Conservation (phyloP, 306 rosid species). For the Sophora flavescens region DNA sequence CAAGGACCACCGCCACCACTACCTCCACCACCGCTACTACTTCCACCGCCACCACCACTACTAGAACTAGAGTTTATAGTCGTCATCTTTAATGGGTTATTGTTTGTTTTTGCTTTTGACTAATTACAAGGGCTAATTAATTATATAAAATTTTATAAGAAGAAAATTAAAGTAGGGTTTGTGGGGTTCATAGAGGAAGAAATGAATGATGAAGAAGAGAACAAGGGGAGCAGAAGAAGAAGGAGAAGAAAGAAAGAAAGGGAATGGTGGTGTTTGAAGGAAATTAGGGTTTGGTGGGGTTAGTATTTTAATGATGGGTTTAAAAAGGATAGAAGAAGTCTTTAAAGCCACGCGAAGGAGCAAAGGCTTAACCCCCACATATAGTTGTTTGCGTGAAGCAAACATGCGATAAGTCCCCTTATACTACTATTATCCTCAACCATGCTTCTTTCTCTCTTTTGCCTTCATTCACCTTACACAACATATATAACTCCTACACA, state of each 20-base stretch:
- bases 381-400: constrained; percentile 97
- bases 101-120: neutral
- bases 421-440: constrained; percentile 41
- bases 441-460: constrained; percentile 26
- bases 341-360: constrained; percentile 95
- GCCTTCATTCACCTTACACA: constrained; percentile 42
- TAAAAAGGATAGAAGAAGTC: constrained; percentile 54
- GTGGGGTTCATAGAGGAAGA: neutral
- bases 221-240: neutral
- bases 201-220: neutral
- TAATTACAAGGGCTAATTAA: neutral
- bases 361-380: constrained; percentile 74
- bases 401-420: constrained; percentile 75
- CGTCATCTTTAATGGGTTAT: constrained; percentile 57
- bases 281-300: constrained; percentile 67
- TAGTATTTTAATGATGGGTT: constrained; percentile 47
- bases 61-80: constrained; percentile 63
- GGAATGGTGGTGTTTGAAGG: constrained; percentile 11
- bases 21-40: constrained; percentile 33
- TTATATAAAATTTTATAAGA: neutral
- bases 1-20: constrained; percentile 73
- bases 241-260: constrained; percentile 19
- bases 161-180: constrained; percentile 30
- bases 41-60: constrained; percentile 8
- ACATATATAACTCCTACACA: neutral